phyloP scores from a whole-genome alignment of 345 rosid species.

The Trapa bicornis region DNA sequence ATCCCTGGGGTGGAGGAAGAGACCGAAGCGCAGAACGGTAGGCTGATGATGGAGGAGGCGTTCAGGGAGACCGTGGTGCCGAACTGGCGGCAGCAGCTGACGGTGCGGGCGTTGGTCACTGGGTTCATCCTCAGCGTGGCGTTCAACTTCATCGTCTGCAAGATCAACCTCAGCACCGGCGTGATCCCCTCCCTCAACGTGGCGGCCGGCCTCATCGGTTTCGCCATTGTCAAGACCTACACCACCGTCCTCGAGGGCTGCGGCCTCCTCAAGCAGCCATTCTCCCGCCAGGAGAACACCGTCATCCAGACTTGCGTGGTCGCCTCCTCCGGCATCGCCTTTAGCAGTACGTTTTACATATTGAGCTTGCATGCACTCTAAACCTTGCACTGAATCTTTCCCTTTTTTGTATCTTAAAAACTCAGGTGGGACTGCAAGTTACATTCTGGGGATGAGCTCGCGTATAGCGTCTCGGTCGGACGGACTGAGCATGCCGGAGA shows the following conservation, averaged over 20 bases:
- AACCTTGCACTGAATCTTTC: too few relatives aligned
- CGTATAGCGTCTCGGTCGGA: slow-evolving; percentile 38
- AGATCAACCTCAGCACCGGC: slow-evolving; percentile 58
- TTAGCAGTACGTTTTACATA: slow-evolving; percentile 49
- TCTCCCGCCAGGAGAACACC: slow-evolving; percentile 77
- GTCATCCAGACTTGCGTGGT: slow-evolving; percentile 82
- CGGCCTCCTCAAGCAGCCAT: slow-evolving; percentile 59
- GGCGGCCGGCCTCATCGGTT: slow-evolving; percentile 54
- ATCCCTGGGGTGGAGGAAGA: too few relatives aligned
- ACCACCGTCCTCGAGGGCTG: slow-evolving; percentile 26
- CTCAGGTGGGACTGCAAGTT: slow-evolving; percentile 74
- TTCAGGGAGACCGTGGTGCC: slow-evolving; percentile 32
- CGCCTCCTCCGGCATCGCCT: slow-evolving; percentile 91
- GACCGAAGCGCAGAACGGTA: not conserved
- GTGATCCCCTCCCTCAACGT: slow-evolving; percentile 60
- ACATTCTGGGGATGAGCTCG: slow-evolving; percentile 64
- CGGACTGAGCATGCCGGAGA: slow-evolving; percentile 33
- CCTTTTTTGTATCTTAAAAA: too few relatives aligned
- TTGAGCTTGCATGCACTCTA: too few relatives aligned
- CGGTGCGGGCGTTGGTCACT: slow-evolving; percentile 35
- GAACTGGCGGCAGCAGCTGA: slow-evolving; percentile 41
- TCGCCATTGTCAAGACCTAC: slow-evolving; percentile 32
- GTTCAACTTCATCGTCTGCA: slow-evolving; percentile 60
- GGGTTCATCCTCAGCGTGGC: slow-evolving; percentile 34
- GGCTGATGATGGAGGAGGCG: slow-evolving; percentile 6